These are phyloP conservation scores for Xylariaceae sp. DNA, from an alignment of 2,329 filamentous ascomycete genomes.

Conservation along the genomic window DNA sequence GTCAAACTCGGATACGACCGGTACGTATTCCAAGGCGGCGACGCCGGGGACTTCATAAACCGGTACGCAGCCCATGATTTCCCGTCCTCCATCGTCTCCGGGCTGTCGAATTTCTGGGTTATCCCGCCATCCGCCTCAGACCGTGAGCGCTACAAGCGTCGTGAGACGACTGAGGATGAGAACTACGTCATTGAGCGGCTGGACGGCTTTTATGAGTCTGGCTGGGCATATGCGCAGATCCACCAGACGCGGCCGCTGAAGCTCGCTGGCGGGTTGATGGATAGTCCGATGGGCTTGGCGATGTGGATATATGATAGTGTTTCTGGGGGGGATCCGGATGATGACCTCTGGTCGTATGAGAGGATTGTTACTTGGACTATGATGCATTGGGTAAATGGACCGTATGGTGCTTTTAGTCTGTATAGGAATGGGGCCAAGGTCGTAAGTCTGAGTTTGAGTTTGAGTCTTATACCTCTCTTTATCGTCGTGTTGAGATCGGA, in stretches of 20 bases:
- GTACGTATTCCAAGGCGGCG: not conserved
- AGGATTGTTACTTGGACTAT: not conserved
- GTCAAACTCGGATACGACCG: not conserved
- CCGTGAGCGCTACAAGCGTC: not conserved
- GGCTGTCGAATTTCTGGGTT: slow-evolving; percentile 1
- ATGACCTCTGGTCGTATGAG: not conserved
- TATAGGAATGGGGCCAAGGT: not conserved
- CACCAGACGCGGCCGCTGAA: not conserved
- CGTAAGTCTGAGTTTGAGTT: not conserved
- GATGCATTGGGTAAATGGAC: not conserved
- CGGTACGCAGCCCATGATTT: not conserved
- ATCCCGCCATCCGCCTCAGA: not conserved
- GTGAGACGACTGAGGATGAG: slow-evolving; percentile 1
- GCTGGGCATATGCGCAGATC: not conserved
- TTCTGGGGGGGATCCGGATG: not conserved
- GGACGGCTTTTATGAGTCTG: not conserved
- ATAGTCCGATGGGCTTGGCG: not conserved
- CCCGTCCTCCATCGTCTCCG: not conserved
- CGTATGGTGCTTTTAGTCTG: not conserved
- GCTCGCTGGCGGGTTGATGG: not conserved
- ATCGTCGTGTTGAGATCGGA: not conserved
- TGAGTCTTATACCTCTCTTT: not conserved
- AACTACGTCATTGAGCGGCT: not conserved
- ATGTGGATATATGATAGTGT: not conserved
- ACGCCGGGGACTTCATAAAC: not conserved